phyloP scores from a whole-genome alignment of 2,329 filamentous ascomycete species.

The Colletotrichum navitas region DNA sequence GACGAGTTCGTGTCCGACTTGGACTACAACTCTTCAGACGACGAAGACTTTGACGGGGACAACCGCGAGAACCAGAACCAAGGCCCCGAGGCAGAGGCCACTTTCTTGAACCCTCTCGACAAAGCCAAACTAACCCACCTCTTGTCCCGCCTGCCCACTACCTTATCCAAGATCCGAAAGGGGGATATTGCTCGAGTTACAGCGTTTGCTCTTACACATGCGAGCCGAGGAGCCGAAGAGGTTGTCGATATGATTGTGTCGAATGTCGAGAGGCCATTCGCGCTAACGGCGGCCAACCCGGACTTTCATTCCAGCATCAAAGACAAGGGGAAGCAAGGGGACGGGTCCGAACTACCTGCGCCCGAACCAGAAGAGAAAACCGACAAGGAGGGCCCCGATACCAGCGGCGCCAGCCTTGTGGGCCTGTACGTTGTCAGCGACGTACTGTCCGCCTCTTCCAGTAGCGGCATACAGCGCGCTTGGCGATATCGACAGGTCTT shows the following conservation, averaged over 20 bases:
- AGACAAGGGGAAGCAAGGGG: conserved; percentile 49
- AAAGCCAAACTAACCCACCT: conserved; percentile 88
- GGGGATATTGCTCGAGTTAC: conserved; percentile 90
- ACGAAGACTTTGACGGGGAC: conserved; percentile 78
- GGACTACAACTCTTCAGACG: conserved; percentile 89
- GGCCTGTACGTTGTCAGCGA: conserved; percentile 84
- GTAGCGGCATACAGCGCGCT: conserved; percentile 82
- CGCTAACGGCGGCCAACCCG: conserved; percentile 76
- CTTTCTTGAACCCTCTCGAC: conserved; percentile 84
- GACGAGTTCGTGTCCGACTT: conserved; percentile 86
- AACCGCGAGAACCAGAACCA: conserved; percentile 60
- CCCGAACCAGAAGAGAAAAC: conserved; percentile 54
- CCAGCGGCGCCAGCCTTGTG: conserved; percentile 80
- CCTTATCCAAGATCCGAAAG: conserved; percentile 79
- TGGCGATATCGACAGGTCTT: conserved; percentile 90
- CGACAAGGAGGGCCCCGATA: conserved; percentile 67
- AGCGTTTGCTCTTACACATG: conserved; percentile 89
- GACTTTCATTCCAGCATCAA: conserved; percentile 27
- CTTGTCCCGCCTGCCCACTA: conserved; percentile 83
- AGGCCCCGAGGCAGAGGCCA: conserved; percentile 62
- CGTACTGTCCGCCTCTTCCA: conserved; percentile 82
- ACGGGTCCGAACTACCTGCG: conserved; percentile 53
- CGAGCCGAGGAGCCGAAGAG: conserved; percentile 87
- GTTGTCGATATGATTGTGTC: conserved; percentile 89
- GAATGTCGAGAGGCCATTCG: conserved; percentile 84